phyloP scores from a whole-genome alignment of 305 asterid genomes.

The Fraxinus angustifolia region DNA sequence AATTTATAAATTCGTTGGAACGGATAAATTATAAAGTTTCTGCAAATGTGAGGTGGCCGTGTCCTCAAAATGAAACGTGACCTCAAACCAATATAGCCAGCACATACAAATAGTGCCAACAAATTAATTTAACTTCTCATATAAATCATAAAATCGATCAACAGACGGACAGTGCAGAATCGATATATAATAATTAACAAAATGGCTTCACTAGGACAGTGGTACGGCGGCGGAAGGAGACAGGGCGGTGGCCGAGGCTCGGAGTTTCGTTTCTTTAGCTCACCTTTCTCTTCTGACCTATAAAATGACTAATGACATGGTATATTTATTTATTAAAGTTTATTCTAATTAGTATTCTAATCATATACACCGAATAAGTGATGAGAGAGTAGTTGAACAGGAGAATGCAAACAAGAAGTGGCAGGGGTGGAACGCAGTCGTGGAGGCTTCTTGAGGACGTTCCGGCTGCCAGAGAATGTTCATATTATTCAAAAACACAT shows the following conservation, averaged over 20 bases:
- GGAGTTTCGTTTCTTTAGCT: not conserved
- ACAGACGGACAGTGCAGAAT: not conserved
- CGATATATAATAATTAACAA: not conserved
- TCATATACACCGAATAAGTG: constrained; percentile 14
- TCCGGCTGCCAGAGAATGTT: constrained; percentile 43
- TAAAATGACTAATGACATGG: no score
- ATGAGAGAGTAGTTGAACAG: constrained; percentile 30
- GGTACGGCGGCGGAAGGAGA: constrained; percentile 30
- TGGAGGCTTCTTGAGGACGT: constrained; percentile 35
- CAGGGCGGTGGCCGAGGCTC: not conserved
- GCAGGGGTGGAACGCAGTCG: constrained; percentile 42
- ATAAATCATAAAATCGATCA: not conserved
- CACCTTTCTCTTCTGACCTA: constrained; percentile 26
- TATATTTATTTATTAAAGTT: no score
- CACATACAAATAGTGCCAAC: not conserved
- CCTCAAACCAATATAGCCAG: not conserved
- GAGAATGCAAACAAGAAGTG: constrained; percentile 31
- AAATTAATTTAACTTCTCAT: not conserved
- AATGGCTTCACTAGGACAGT: constrained; percentile 25
- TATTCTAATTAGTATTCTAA: not conserved
- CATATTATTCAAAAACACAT: no score
- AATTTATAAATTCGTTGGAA: no score
- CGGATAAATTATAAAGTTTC: no score
- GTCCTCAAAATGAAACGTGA: constrained; percentile 13
- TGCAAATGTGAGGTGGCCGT: constrained; percentile 19